Conservation (phyloP, 805 yeast genomes). For the Starmera pachycereana region DNA sequence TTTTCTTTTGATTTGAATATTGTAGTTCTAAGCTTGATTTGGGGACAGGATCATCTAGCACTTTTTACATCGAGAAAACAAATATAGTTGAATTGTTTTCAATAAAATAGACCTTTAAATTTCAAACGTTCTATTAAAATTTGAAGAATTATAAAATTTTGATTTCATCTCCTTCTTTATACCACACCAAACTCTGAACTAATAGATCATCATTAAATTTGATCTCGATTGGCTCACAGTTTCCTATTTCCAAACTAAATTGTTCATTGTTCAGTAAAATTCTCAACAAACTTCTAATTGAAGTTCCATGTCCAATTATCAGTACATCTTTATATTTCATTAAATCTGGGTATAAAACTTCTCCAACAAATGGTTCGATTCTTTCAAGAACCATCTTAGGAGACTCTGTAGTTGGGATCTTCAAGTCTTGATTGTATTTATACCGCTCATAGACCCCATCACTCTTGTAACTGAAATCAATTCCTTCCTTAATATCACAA, state of each 20-base stretch:
- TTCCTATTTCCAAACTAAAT: slow-evolving; percentile 13
- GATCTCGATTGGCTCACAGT: slow-evolving; percentile 71
- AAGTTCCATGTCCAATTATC: slow-evolving; percentile 74
- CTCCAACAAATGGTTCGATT: slow-evolving; percentile 47
- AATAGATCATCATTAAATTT: slow-evolving; percentile 41
- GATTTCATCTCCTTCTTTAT: no score
- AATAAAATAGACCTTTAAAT: no score
- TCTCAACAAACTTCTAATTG: slow-evolving; percentile 63
- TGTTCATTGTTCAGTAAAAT: slow-evolving; percentile 35
- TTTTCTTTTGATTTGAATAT: no score
- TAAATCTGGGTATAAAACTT: slow-evolving; percentile 38
- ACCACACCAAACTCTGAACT: no score
- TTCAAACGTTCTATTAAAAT: no score
- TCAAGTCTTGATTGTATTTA: slow-evolving; percentile 24
- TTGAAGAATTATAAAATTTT: no score
- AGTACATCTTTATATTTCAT: slow-evolving; percentile 45
- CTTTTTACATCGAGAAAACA: no score
- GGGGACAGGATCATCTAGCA: no score
- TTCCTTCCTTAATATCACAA: slow-evolving; percentile 1
- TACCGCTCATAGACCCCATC: slow-evolving; percentile 23
- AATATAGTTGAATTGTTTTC: no score
- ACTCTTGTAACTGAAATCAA: slow-evolving; percentile 16
- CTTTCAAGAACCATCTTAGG: slow-evolving; percentile 61
- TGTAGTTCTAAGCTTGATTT: no score
- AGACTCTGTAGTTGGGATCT: slow-evolving; percentile 63